Conservation (phyloP, 2,329 filamentous ascomycete species). For the Graphiopsis chlorocephala region DNA sequence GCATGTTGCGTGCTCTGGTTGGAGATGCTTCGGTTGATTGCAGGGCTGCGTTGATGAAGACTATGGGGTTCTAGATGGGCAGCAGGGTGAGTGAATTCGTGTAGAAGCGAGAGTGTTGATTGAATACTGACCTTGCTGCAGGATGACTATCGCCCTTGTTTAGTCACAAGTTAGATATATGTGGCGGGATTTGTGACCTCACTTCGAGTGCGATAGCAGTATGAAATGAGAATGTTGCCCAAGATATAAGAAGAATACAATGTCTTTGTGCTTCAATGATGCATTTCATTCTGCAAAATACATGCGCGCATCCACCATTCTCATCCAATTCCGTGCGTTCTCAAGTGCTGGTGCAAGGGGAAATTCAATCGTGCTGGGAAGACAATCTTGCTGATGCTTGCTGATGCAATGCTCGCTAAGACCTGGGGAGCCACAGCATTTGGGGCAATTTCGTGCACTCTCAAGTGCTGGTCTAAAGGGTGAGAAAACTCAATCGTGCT, state of each 20-base stretch:
- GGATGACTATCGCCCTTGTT: not conserved
- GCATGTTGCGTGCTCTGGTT: not conserved
- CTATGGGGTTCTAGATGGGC: not conserved
- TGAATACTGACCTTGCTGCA: not conserved
- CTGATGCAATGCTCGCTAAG: too few relatives aligned
- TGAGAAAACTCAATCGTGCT: too few relatives aligned
- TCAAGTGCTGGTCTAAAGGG: too few relatives aligned
- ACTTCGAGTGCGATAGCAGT: not conserved
- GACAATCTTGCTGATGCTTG: not conserved
- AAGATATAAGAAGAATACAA: not conserved
- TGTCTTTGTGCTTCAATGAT: not conserved
- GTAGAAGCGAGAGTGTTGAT: not conserved
- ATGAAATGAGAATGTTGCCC: not conserved
- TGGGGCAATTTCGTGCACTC: too few relatives aligned
- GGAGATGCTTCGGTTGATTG: not conserved
- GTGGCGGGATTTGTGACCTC: not conserved
- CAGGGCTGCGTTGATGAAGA: not conserved
- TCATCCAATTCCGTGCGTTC: not conserved
- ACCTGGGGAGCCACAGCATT: too few relatives aligned
- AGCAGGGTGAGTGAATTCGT: not conserved
- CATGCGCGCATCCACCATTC: not conserved
- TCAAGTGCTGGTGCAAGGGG: not conserved
- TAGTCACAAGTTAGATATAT: not conserved
- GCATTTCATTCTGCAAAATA: not conserved
- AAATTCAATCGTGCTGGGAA: not conserved